Conservation (phyloP, 192 early-diverging fungal genomes). For the Linnemannia exigua region DNA sequence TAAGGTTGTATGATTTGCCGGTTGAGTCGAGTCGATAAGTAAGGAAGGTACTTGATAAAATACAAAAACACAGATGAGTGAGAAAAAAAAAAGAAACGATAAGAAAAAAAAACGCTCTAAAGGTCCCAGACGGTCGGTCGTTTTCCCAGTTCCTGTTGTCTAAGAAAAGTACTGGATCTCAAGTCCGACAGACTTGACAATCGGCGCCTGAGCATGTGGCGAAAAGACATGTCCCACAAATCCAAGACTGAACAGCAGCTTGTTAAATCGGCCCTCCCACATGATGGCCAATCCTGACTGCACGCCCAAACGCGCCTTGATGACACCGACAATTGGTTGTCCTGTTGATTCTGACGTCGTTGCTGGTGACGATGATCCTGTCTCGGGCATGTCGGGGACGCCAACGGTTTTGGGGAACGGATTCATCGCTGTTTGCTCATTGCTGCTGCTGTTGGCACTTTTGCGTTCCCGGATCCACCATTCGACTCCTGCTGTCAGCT, state of each 20-base stretch:
- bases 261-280: slow-evolving; percentile 80
- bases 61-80: not conserved
- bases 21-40: no score
- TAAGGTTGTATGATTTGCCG: slow-evolving; percentile 2
- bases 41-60: not conserved
- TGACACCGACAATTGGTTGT: slow-evolving; percentile 44
- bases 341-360: slow-evolving; percentile 43
- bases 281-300: slow-evolving; percentile 74
- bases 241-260: slow-evolving; percentile 75
- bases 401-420: slow-evolving; percentile 38
- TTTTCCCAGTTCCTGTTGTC: not conserved
- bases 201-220: slow-evolving; percentile 56
- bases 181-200: slow-evolving; percentile 67
- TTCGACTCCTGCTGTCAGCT: slow-evolving; percentile 90
- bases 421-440: not conserved
- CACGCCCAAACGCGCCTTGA: slow-evolving; percentile 46
- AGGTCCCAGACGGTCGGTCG: not conserved
- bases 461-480: slow-evolving; percentile 70
- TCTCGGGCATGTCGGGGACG: slow-evolving; percentile 15
- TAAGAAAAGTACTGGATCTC: slow-evolving; percentile 74
- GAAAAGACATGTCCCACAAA: slow-evolving; percentile 72
- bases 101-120: not conserved
- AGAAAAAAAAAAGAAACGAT: not conserved
- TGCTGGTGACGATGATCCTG: slow-evolving; percentile 15
- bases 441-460: slow-evolving; percentile 24